Percentiles rank a stretch among this genome's conserved stretches.
Conservation (phyloP, 106 monocot genomes). For the Acorus gramineus region DNA sequence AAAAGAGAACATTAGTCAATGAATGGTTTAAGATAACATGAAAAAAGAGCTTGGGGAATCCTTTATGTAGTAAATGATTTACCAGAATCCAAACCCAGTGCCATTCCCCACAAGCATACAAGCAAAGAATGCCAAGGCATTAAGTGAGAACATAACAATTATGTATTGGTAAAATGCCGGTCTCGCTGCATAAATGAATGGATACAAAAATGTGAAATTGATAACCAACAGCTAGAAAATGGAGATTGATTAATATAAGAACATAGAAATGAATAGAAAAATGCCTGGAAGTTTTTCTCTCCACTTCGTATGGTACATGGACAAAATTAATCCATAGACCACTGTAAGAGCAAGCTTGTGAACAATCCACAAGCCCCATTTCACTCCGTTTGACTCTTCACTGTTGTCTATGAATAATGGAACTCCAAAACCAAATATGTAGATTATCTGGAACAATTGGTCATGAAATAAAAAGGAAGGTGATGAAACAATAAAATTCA, state of each 20-base stretch:
- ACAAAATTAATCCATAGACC: conserved; percentile 75
- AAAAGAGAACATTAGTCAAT: neutral
- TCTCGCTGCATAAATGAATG: conserved; percentile 40
- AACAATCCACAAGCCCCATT: conserved; percentile 82
- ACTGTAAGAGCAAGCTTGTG: conserved; percentile 61
- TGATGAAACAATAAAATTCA: no score
- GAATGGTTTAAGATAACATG: neutral
- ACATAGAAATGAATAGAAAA: neutral
- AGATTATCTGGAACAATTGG: conserved; percentile 43
- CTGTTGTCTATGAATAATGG: conserved; percentile 52
- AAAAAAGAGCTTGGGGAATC: neutral
- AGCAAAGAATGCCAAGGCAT: conserved; percentile 43
- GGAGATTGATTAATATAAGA: neutral
- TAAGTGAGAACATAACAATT: conserved; percentile 56
- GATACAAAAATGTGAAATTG: neutral
- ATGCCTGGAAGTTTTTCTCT: conserved; percentile 85
- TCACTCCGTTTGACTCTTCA: conserved; percentile 31
- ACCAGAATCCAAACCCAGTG: conserved; percentile 74
- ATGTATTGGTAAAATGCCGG: conserved; percentile 89
- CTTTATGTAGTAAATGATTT: conserved; percentile 4
- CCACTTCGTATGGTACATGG: conserved; percentile 88
- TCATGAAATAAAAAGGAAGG: no score
- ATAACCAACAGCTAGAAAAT: neutral
- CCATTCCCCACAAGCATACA: conserved; percentile 66
- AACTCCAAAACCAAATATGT: conserved; percentile 80